Conservation (phyloP, 495 filamentous ascomycete species). For the Haplographium delicatum region DNA sequence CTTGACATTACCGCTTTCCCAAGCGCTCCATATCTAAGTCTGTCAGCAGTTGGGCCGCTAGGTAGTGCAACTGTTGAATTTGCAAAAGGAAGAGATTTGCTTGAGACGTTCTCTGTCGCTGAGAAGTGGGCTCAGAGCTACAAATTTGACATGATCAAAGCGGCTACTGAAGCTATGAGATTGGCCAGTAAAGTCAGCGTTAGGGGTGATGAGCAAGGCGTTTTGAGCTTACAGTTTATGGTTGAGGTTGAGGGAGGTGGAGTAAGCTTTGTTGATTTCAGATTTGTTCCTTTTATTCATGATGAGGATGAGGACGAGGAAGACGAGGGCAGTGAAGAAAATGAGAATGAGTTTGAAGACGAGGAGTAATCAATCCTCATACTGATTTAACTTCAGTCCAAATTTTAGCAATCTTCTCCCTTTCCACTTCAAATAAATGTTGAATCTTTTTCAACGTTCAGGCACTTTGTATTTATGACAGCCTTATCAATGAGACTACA, state of each 20-base stretch:
- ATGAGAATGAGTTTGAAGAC: constrained; percentile 24
- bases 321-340: constrained; percentile 28
- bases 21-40: constrained; percentile 63
- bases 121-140: constrained; percentile 56
- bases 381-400: no score
- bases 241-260: constrained; percentile 52
- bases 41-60: constrained; percentile 68
- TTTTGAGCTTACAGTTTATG: constrained; percentile 95
- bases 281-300: constrained; percentile 64
- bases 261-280: constrained; percentile 69
- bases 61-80: constrained; percentile 84
- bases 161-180: constrained; percentile 81
- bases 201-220: constrained; percentile 77
- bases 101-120: constrained; percentile 70
- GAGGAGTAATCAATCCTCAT: no score
- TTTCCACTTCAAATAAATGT: no score
- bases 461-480: no score
- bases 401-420: no score
- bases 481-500: no score
- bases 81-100: constrained; percentile 61
- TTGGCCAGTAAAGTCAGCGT: constrained; percentile 90
- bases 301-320: constrained; percentile 53
- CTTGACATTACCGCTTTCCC: constrained; percentile 47
- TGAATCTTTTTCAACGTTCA: no score
- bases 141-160: constrained; percentile 78